These are phyloP conservation scores for Nakazawaea ernobii DNA, from an alignment of 805 yeast species.

Conservation along the genomic window DNA sequence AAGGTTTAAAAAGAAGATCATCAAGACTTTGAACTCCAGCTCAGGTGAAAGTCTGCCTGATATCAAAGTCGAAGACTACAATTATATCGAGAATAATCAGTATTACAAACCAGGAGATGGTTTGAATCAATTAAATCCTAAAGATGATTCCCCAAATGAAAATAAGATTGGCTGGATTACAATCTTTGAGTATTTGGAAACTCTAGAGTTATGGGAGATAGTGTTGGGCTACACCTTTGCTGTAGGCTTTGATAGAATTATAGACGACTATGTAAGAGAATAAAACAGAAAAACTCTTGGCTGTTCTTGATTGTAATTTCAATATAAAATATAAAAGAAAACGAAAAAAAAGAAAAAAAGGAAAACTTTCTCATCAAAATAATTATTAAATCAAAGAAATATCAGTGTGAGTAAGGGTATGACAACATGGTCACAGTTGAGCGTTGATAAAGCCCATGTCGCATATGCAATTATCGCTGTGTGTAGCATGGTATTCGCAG, in stretches of 20 bases:
- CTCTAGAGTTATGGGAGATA: conserved; percentile 46
- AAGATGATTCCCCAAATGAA: conserved; percentile 58
- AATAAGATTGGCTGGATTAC: conserved; percentile 63
- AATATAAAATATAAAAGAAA: neutral
- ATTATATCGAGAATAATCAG: conserved; percentile 14
- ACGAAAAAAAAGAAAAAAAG: neutral
- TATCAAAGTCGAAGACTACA: neutral
- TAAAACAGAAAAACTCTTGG: neutral
- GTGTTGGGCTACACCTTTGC: conserved; percentile 50
- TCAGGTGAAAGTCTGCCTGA: neutral
- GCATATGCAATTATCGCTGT: conserved; percentile 87
- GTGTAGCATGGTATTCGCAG: conserved; percentile 73
- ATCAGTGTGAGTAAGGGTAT: neutral
- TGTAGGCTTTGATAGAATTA: conserved; percentile 34
- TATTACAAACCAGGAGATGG: conserved; percentile 54
- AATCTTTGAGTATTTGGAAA: conserved; percentile 40
- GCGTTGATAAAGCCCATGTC: conserved; percentile 53
- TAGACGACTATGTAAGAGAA: conserved; percentile 19
- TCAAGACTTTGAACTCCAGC: conserved; percentile 17
- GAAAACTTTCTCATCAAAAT: neutral
- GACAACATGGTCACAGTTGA: conserved; percentile 3
- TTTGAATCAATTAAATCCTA: conserved; percentile 38
- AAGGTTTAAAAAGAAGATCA: conserved; percentile 30
- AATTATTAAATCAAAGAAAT: neutral
- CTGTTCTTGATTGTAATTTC: neutral